Conservation (phyloP, 2,329 filamentous ascomycete genomes). For the Stemphylium vesicarium region DNA sequence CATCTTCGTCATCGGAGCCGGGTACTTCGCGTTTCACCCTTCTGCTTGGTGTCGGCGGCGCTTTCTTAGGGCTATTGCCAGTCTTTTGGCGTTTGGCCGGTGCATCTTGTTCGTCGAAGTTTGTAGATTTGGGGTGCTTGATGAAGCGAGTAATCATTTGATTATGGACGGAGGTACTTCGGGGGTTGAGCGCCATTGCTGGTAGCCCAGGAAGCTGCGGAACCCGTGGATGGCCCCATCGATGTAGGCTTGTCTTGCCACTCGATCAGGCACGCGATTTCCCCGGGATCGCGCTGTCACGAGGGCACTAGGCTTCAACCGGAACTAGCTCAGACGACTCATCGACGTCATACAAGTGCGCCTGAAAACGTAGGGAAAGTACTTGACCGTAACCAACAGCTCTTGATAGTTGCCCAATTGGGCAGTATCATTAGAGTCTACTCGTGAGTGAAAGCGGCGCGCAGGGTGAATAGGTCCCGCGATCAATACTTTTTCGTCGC, state of each 20-base stretch:
- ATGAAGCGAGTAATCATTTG: slow-evolving; percentile 55
- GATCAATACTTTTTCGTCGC: neutral
- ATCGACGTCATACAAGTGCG: too few relatives aligned
- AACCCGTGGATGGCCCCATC: slow-evolving; percentile 3
- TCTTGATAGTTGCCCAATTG: neutral
- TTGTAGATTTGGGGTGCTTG: slow-evolving; percentile 54
- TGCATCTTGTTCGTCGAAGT: slow-evolving; percentile 50
- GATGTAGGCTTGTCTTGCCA: slow-evolving; percentile 5
- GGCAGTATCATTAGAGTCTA: neutral
- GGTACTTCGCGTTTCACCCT: slow-evolving; percentile 41
- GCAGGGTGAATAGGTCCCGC: neutral
- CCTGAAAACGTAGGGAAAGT: too few relatives aligned
- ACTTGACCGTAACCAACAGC: neutral
- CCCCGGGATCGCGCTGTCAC: slow-evolving; percentile 24
- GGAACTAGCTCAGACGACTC: too few relatives aligned
- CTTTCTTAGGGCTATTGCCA: slow-evolving; percentile 26
- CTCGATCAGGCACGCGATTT: slow-evolving; percentile 12
- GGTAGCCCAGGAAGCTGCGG: slow-evolving; percentile 9
- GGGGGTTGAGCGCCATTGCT: slow-evolving; percentile 47
- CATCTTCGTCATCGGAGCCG: slow-evolving; percentile 51
- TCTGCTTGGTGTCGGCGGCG: slow-evolving; percentile 30
- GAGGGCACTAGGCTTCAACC: slow-evolving; percentile 9
- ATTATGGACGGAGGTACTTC: slow-evolving; percentile 55
- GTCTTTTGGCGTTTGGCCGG: slow-evolving; percentile 53
- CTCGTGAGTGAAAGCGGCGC: neutral